Evolutionary conservation across 2,329 filamentous ascomycete species (phyloP), one percentile per base, ranked within the genome.

Genomic region (Teratosphaeria gauchensis): DNA sequence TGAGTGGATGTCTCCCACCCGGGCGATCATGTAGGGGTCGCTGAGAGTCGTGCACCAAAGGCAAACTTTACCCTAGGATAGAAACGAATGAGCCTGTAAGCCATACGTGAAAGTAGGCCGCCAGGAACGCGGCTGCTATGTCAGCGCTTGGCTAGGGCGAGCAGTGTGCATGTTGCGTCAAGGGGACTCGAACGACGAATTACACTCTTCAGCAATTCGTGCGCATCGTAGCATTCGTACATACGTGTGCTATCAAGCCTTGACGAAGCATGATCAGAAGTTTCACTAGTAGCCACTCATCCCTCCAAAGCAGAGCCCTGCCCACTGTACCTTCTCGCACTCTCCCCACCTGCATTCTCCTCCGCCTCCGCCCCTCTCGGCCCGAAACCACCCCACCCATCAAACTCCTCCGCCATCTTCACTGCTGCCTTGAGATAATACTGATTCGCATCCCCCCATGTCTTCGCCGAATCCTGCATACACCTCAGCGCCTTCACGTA

Each of bases 401-500:
- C 73, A 68, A 91, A 92, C 59, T 87, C 85, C 62, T 89, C 85
- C 2, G 83, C 85, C 73, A 92, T 89, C 55, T 83, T 82, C 24
- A 89, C 80, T 1, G 89, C 88, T 6, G 86, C 81, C 58, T 82
- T 81, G 32, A 91, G 75, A 66, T 88, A 90, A 61, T 76, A 81
- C 46, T 84, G 78, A 61, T 86, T 80, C 3, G 81, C 78, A 69
- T 91, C 87, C 3, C 85, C 85, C 88, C 88, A 92, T 0, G 87
- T 90, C 61, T 79, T 80, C 14, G 85, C 84, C 19, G 86, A 87
- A 69, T 89, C 89, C 71, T 79, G 85, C 78, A 92, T 86, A 1
- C 89, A 84, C 51, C 90, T 82, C 77, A 71, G 74, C 85, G 88
- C 84, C 76, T 96, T 95, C 33, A 97, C 85, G 69, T 85, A 96